Conservation (phyloP, 1,284 basidiomycete genomes). For the Porogramme epimiltina region DNA sequence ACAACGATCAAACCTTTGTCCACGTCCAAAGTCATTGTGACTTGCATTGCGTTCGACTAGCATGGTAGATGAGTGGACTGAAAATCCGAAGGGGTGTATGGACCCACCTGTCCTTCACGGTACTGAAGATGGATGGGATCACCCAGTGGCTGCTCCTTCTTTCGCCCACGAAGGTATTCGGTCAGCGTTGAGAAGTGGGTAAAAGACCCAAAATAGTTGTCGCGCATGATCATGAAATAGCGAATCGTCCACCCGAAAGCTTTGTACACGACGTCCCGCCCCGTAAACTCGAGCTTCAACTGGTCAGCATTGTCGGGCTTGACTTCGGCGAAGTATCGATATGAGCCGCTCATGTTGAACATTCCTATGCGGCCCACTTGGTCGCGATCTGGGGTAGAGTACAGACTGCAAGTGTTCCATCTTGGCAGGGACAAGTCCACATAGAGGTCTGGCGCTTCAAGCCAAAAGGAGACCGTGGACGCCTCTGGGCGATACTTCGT, state of each 20-base stretch:
- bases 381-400: conserved; percentile 56
- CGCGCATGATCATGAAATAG: conserved; percentile 83
- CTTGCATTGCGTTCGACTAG: conserved; percentile 82
- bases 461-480: conserved; percentile 68
- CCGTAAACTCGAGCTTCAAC: conserved; percentile 69
- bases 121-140: conserved; percentile 84
- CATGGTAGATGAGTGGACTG: neutral
- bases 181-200: conserved; percentile 87
- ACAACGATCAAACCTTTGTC: conserved; percentile 60
- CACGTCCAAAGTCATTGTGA: conserved; percentile 62
- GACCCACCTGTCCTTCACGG: conserved; percentile 60
- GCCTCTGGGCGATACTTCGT: conserved; percentile 74
- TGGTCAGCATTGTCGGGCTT: conserved; percentile 77
- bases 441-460: conserved; percentile 60
- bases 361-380: conserved; percentile 61
- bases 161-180: conserved; percentile 79
- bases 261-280: conserved; percentile 62
- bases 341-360: conserved; percentile 69
- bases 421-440: conserved; percentile 73
- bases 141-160: conserved; percentile 60
- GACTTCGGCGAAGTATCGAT: conserved; percentile 71
- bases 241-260: conserved; percentile 85
- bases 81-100: no score
- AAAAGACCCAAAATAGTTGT: conserved; percentile 92
- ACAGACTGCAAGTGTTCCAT: conserved; percentile 88